Base-by-base conservation (phyloP, 495 filamentous ascomycete species). In the Pyrenopolyporus hunteri region DNA sequence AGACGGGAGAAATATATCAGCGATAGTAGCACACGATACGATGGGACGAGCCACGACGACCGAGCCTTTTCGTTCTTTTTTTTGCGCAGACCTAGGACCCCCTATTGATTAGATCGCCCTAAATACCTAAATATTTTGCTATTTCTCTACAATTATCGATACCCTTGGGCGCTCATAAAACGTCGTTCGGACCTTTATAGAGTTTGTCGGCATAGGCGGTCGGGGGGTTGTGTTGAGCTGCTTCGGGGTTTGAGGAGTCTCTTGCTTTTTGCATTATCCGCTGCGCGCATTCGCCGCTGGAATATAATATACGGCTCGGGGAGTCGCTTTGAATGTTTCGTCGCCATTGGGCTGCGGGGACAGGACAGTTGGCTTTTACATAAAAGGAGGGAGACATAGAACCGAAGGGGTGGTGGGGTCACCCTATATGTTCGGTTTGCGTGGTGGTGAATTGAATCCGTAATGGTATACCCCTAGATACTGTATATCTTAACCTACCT, bases 21-120 rank as follows among this genome's bases (percentile, higher is more conserved):
- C 53, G 43, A 43, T n/a, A 25, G 25, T 42, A 52, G n/a, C n/a
- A n/a, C n/a, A 16, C 32, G 33, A 51, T 16, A 60, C 23, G 57
- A 61, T 23, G 45, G 40, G 51, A 66, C 25, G 63, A 66, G 63
- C 32, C 43, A 60, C 36, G 63, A 54, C 14, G 9, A 59, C 39
- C 32, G 43, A 59, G 17, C 16, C 17, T 17, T 29, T 36, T 46
- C 28, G 33, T 60, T 57, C 17, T 17, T 29, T 36, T 46, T 23
- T 42, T 60, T 57, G 26, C 59, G 4, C 48, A 11, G 17, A 47
- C 37, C 29, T 50, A n/a, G 13, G 20, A 35, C 35, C 35, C n/a
- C 9, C 28, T 47, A 42, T 59, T 20, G 32, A 28, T 19, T 53
- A 11, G 43, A 49, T 42, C 26, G 20, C 16, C 28, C 37, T 50